Percentiles rank a stretch among this genome's conserved stretches.
These are phyloP conservation scores for Eucalyptus pauciflora DNA, from an alignment of 345 rosid species.

Conservation along the genomic window DNA sequence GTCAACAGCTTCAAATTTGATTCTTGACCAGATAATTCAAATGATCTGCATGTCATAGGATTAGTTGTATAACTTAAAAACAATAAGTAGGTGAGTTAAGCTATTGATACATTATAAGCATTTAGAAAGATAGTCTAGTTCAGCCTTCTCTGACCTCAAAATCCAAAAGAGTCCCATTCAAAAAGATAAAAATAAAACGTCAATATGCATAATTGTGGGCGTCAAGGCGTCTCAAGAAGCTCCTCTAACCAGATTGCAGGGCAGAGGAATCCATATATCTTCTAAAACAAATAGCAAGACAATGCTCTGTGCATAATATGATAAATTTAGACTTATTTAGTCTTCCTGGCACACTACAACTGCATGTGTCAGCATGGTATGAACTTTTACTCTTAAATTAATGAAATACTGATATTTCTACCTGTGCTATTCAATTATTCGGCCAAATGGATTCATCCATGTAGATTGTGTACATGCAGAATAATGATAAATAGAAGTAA, in stretches of 20 bases:
- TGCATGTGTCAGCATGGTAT: background rate
- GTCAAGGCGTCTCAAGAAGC: background rate
- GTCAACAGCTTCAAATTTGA: slow-evolving; percentile 28
- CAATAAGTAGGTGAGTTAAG: background rate
- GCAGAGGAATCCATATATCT: background rate
- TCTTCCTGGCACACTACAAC: background rate
- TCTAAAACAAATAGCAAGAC: background rate
- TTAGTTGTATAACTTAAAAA: background rate
- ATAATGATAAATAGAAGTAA: background rate
- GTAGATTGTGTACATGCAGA: background rate
- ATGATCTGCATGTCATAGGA: slow-evolving; percentile 36
- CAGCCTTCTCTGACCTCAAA: background rate
- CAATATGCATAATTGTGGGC: background rate
- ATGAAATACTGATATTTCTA: background rate
- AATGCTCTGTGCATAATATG: background rate
- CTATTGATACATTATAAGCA: background rate
- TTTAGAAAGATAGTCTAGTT: background rate
- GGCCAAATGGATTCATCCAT: background rate
- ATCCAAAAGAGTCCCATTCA: background rate
- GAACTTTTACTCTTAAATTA: background rate
- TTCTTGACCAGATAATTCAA: slow-evolving; percentile 53
- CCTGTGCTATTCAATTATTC: background rate
- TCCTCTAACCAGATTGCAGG: background rate
- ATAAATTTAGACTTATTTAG: background rate
- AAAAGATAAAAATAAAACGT: background rate